Evolutionary conservation across 2,329 filamentous ascomycete genomes (phyloP), one percentile per base, ranked within the genome.

Genomic region (Lasiodiplodia theobromae): DNA sequence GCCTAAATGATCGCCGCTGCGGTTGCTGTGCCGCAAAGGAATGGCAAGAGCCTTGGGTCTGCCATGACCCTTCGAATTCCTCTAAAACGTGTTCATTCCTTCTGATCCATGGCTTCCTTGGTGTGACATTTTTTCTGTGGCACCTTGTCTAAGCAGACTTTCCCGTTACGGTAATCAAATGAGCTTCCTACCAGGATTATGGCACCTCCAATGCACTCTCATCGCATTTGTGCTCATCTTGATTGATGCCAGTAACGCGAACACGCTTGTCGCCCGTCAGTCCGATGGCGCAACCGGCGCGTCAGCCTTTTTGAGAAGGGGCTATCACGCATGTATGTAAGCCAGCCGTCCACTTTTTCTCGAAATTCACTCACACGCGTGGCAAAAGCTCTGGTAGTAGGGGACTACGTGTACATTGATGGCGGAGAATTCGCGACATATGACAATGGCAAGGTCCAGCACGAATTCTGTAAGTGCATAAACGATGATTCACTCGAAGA

Each of bases 361-460:
- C 8, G 18, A 28, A 16, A 44, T 1, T 6, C 53, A 16, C n/a
- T 37, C 1, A 37, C n/a, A n/a, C 16, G n/a, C 40, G 11, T 18
- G 6, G 2, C 1, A 38, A 25, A 21, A 66, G 64, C 64, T 14
- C 12, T 56, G 23, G 64, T 66, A n/a, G 66, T 34, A n/a, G 49
- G 49, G 8, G 44, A 63, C 28, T 57, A 34, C 44, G 38, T 70
- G 2, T 70, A 69, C 56, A 70, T 70, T 18, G 69, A 70, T 34
- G 69, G 69, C 23, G 69, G 69, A 16, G 60, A 67, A 31, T 70
- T 69, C 23, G 54, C 69, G 2, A 62, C 52, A 7, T 57, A 53
- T 52, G 40, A 60, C 16, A 40, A 47, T 37, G 37, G 53, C 31
- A 31, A 67, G 18, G 67, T 67, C 3, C 10, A 49, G 2, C 28